A percentile compares a stretch with the other conserved stretches of the same genome.
Conservation (phyloP, 129 eudicot species). For the Silybum marianum region DNA sequence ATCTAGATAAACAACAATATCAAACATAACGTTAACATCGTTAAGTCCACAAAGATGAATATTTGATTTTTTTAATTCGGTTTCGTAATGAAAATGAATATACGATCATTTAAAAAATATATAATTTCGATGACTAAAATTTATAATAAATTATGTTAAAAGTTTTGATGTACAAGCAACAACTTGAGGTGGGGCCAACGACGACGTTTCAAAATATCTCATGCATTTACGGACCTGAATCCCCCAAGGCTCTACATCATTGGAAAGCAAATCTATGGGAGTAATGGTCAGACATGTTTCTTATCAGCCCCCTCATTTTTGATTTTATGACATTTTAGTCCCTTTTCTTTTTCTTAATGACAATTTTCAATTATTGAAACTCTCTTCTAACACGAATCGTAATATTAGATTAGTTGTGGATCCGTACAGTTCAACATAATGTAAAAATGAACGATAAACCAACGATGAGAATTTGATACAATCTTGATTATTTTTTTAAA, state of each 20-base stretch:
- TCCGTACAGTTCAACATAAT: neutral
- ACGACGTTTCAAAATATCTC: constrained; percentile 18
- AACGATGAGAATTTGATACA: neutral
- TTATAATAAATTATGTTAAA: neutral
- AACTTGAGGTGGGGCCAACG: constrained; percentile 10
- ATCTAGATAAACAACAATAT: too few species aligned
- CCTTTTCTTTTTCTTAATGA: neutral
- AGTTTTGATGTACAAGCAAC: constrained; percentile 23
- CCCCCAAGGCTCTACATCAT: constrained; percentile 11
- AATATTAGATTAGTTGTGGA: neutral
- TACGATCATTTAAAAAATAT: neutral
- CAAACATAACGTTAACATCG: too few species aligned
- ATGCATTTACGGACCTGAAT: constrained; percentile 17
- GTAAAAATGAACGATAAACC: neutral
- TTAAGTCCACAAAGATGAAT: too few species aligned
- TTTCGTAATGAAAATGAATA: neutral
- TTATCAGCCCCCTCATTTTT: constrained; percentile 1
- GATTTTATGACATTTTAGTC: neutral
- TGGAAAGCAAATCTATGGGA: neutral
- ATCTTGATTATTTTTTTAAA: too few species aligned
- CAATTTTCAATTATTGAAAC: neutral
- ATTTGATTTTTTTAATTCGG: too few species aligned
- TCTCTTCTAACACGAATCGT: neutral
- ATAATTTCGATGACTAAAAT: neutral
- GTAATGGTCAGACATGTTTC: constrained; percentile 12